Conservation (phyloP, 768 basidiomycete species). For the Mycena leptocephala region DNA sequence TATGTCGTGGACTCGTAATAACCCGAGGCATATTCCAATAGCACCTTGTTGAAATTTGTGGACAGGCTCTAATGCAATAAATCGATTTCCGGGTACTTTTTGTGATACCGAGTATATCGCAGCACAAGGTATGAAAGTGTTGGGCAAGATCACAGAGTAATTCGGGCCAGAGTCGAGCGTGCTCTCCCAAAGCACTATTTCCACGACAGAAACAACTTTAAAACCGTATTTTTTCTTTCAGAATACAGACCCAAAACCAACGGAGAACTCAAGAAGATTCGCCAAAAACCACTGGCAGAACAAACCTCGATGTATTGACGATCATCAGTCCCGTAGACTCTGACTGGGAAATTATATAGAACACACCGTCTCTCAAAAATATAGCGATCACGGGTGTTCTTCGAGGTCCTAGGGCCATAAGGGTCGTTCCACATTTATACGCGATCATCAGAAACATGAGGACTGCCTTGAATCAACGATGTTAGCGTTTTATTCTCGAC, state of each 20-base stretch:
- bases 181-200: slow-evolving; percentile 4
- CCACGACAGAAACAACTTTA: not conserved
- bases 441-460: too few relatives aligned
- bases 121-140: not conserved
- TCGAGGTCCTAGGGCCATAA: too few relatives aligned
- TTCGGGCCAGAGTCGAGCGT: not conserved
- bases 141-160: not conserved
- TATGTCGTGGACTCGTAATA: too few relatives aligned
- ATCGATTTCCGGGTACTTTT: too few relatives aligned
- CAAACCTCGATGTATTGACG: too few relatives aligned
- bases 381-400: too few relatives aligned
- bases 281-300: slow-evolving; percentile 27
- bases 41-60: slow-evolving; percentile 19
- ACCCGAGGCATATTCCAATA: too few relatives aligned
- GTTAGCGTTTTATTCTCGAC: too few relatives aligned
- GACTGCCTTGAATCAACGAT: too few relatives aligned
- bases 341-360: not conserved
- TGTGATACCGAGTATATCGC: not conserved
- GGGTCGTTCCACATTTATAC: too few relatives aligned
- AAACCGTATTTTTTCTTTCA: not conserved
- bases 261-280: not conserved
- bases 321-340: too few relatives aligned
- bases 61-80: too few relatives aligned
- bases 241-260: not conserved
- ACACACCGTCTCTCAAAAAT: slow-evolving; percentile 27